These are phyloP conservation scores for Gyrodon lividus DNA, from an alignment of 768 basidiomycete genomes.

Conservation along the genomic window DNA sequence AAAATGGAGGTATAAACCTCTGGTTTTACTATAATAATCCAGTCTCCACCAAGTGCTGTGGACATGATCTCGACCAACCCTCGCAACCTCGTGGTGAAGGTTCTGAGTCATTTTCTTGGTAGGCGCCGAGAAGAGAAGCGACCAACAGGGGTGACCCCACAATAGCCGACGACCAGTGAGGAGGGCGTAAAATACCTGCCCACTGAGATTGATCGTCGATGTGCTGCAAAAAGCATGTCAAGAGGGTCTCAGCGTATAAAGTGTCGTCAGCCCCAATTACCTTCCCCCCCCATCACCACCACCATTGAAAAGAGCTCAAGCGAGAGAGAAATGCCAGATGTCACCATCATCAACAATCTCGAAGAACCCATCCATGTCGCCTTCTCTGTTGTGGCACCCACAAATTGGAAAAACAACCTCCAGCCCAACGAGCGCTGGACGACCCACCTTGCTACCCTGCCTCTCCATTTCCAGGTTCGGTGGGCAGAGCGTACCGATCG, in stretches of 20 bases:
- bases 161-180: not conserved
- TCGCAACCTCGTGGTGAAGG: too few relatives aligned
- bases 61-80: too few relatives aligned
- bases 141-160: too few relatives aligned
- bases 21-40: too few relatives aligned
- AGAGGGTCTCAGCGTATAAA: not conserved
- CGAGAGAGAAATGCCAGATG: conserved; percentile 14
- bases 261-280: not conserved
- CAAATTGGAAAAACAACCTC: conserved; percentile 18
- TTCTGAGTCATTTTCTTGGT: too few relatives aligned
- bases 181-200: not conserved
- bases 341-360: conserved; percentile 20
- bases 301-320: not conserved
- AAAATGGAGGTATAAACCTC: too few relatives aligned
- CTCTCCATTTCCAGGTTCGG: conserved; percentile 14
- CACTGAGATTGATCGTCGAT: not conserved
- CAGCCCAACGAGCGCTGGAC: conserved; percentile 19
- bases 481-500: conserved; percentile 14
- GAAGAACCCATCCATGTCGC: conserved; percentile 19
- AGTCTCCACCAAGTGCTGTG: too few relatives aligned
- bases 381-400: conserved; percentile 16
- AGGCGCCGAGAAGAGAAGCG: too few relatives aligned
- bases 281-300: not conserved
- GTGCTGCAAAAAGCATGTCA: not conserved
- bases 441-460: conserved; percentile 5